Base-by-base conservation (phyloP, 306 rosid genomes). In the Styphnolobium japonicum region DNA sequence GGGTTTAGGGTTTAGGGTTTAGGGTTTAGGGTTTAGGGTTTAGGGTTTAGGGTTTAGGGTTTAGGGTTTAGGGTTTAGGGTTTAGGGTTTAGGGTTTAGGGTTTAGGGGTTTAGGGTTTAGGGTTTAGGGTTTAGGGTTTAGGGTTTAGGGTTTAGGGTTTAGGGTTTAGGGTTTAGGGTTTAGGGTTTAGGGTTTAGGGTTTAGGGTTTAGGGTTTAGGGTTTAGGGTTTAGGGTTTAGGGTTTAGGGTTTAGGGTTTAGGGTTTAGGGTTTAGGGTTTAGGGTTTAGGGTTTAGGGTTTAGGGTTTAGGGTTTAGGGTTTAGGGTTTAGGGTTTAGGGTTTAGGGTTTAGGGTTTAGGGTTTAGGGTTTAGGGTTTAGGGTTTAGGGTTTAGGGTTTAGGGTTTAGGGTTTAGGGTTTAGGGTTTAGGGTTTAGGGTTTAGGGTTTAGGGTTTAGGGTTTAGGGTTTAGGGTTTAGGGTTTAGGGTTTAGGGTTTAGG, bases 181-280 rank as follows among this genome's bases (percentile, higher is more conserved):
- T 25, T 25, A 48, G 40, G 75, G 40, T 69, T 48, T 22, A 23
- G 60, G 75, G 57, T 16, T 14, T 69, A 25, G 16, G 48, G 48
- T 55, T 60, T 29, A 25, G 18, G 67, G 67, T 56, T 56, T 57
- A 0, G 40, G n/a, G 67, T 57, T 10, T 10, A 22, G 57, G 58
- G 58, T 68, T 22, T 25, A 25, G 40, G 75, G 60, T 46, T 69
- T 46, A 25, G 75, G 75, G 23, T 69, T 69, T 69, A 69, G 45
- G 71, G 71, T 65, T n/a, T 37, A 12, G 22, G 21, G 48, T 36
- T 36, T 7, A 9, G 25, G 71, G 27, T 6, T 65, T 37, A 1
- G 14, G 51, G 67, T 60, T 60, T 2, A 5, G 40, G 39, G 6
- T 60, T 60, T 29, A 60, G 40, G 40, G 40, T 25, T 60, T 29